A percentile compares a stretch with the other conserved stretches of the same genome.
These are phyloP conservation scores for Starmerella asiatica DNA, from an alignment of 805 yeast species.

Conservation along the genomic window DNA sequence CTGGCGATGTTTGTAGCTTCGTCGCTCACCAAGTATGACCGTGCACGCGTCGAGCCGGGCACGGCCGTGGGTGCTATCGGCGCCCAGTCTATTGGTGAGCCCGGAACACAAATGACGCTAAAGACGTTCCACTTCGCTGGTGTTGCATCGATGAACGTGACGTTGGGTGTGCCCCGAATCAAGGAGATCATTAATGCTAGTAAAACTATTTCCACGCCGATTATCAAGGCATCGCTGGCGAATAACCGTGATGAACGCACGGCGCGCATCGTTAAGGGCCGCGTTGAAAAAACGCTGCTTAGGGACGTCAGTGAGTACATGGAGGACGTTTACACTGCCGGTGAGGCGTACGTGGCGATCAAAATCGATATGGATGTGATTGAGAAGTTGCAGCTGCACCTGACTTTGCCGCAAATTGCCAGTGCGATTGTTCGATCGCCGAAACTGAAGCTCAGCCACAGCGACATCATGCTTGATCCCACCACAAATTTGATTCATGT, in stretches of 20 bases:
- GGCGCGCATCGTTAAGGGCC: conserved; percentile 95
- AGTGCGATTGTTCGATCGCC: conserved; percentile 72
- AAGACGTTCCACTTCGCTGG: conserved; percentile 98
- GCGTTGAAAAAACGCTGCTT: conserved; percentile 82
- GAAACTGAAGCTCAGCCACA: conserved; percentile 65
- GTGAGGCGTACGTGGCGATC: conserved; percentile 63
- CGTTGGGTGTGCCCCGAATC: conserved; percentile 98
- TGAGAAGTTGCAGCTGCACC: conserved; percentile 78
- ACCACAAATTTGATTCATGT: conserved; percentile 40
- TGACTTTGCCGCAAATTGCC: conserved; percentile 75
- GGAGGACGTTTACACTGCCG: conserved; percentile 83
- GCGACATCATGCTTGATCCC: conserved; percentile 58
- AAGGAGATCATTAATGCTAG: conserved; percentile 97
- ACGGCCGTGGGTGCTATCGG: conserved; percentile 99
- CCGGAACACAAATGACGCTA: conserved; percentile 97
- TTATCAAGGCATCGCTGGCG: conserved; percentile 84
- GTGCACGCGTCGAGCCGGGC: conserved; percentile 95
- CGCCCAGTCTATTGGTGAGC: conserved; percentile 98
- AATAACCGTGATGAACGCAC: conserved; percentile 93
- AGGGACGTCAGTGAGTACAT: conserved; percentile 78
- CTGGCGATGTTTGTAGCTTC: conserved; percentile 56
- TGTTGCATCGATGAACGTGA: conserved; percentile 97
- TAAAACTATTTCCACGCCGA: conserved; percentile 88
- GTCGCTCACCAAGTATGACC: conserved; percentile 67
- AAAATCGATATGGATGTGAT: conserved; percentile 73